Percentiles rank a stretch among this genome's conserved stretches.
Conservation (phyloP, 441 rosid genomes). For the Syzygium malaccense region DNA sequence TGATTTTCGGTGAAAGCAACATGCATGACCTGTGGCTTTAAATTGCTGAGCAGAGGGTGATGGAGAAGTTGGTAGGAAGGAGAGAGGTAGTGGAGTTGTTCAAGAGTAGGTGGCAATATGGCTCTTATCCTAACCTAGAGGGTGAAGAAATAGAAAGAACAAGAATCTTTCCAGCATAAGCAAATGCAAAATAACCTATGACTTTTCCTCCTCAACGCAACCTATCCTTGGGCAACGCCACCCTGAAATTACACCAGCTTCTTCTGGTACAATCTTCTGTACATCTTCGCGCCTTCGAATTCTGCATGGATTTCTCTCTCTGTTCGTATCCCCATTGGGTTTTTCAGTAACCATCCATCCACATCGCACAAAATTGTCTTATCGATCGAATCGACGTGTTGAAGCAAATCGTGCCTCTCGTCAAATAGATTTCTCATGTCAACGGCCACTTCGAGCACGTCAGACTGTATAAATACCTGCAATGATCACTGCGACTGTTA, state of each 20-base stretch:
- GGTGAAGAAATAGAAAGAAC: not conserved
- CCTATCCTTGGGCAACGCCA: not conserved
- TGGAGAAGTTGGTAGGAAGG: not conserved
- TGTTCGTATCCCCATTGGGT: constrained; percentile 84
- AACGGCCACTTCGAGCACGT: constrained; percentile 71
- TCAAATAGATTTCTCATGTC: constrained; percentile 86
- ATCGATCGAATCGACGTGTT: constrained; percentile 33
- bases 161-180: not conserved
- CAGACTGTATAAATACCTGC: constrained; percentile 87
- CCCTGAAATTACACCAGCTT: not conserved
- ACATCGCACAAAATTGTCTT: constrained; percentile 23
- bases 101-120: not conserved
- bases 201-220: not conserved
- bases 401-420: constrained; percentile 32
- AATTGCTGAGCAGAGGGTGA: not conserved
- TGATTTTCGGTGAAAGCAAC: not conserved
- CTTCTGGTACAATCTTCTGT: constrained; percentile 76
- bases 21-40: not conserved
- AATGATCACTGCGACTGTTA: not conserved
- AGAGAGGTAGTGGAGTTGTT: not conserved
- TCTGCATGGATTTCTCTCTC: constrained; percentile 93
- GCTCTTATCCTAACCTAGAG: not conserved
- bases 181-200: not conserved
- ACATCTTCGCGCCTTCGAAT: constrained; percentile 66
- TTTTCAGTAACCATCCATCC: constrained; percentile 66